Base-by-base conservation (phyloP, 805 yeast genomes). In the Lipomyces starkeyi region DNA sequence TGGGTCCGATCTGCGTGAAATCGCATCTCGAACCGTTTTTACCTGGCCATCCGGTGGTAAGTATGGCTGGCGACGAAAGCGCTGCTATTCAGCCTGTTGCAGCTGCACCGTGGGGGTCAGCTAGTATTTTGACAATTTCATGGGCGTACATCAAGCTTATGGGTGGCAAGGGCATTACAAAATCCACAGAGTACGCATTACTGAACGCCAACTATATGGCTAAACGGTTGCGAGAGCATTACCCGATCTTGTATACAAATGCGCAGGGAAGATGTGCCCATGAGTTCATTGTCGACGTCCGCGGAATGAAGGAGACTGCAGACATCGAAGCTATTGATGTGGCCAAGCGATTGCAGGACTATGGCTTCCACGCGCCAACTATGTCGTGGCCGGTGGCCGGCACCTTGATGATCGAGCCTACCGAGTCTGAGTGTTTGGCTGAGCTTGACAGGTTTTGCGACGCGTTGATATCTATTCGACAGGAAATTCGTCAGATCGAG, bases 361-460 rank as follows among this genome's bases (percentile, higher is more conserved):
- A 94, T 78, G 97, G 98, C 0, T 95, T 95, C 87, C 99, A 95
- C 80, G 97, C 97, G 0, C 99, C 99, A 70, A 95, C 99, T 32
- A 88, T 95, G 91, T 95, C 98, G 2, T 95, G 95, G 91, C 99
- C 99, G 9, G 97, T 95, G 62, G 94, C 98, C 4, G 97, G 97
- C 70, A 95, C 99, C 1, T 84, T 95, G 74, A 95, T 95, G 99
- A 87, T 95, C 71, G 99, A 95, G 82, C 99, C 99, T 68, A 95
- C 99, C 2, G 99, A 95, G 81, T 89, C 95, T 22, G 99, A 95
- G 81, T 87, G 92, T 76, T 80, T 89, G 75, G 91, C 84, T 65
- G 99, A 95, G 81, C 83, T 95, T 70, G 94, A 95, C 80, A 85
- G 98, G 76, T 94, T 95, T 80, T 88, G 93, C 65, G 93, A 92